These are phyloP conservation scores for Leucosporidium creatinivorum DNA, from an alignment of 768 basidiomycete genomes.

Conservation along the genomic window DNA sequence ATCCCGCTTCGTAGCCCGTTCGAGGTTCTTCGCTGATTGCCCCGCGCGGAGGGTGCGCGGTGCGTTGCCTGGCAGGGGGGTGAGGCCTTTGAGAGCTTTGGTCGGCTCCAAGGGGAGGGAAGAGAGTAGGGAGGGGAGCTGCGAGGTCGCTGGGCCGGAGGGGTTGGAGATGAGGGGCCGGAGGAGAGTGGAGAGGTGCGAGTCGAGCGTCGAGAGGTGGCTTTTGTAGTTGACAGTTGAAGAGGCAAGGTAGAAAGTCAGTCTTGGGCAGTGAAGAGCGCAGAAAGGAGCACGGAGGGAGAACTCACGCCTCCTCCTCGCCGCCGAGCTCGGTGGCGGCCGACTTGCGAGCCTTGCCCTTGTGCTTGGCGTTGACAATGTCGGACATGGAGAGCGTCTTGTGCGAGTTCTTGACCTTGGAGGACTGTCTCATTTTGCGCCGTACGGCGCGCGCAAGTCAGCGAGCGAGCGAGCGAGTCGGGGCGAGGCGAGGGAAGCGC, in stretches of 20 bases:
- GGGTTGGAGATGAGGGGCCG: slow-evolving; percentile 68
- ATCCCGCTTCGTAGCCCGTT: slow-evolving; percentile 25
- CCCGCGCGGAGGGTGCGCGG: slow-evolving; percentile 25
- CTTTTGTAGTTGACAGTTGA: slow-evolving; percentile 53
- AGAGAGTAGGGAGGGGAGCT: slow-evolving; percentile 28
- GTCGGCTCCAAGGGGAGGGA: slow-evolving; percentile 16
- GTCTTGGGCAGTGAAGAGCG: no score
- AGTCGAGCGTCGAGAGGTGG: slow-evolving; percentile 60
- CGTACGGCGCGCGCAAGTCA: no score
- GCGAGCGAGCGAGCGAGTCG: no score
- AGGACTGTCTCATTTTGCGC: slow-evolving; percentile 5
- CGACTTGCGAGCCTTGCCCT: slow-evolving; percentile 1
- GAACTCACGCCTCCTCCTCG: slow-evolving; percentile 24
- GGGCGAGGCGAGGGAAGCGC: no score
- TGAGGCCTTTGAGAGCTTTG: slow-evolving; percentile 30
- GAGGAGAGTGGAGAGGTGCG: slow-evolving; percentile 72
- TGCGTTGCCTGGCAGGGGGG: slow-evolving; percentile 31
- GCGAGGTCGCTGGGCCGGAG: background rate
- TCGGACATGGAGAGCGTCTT: slow-evolving; percentile 20
- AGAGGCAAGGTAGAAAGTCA: no score
- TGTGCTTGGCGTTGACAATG: slow-evolving; percentile 9
- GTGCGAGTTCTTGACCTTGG: slow-evolving; percentile 26
- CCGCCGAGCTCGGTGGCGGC: slow-evolving; percentile 6
- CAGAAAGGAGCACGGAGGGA: background rate
- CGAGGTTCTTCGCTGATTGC: slow-evolving; percentile 27